Evolutionary conservation across 1,284 basidiomycete species (phyloP), one percentile per base, ranked within the genome.

Genomic region (Papiliotrema laurentii): DNA sequence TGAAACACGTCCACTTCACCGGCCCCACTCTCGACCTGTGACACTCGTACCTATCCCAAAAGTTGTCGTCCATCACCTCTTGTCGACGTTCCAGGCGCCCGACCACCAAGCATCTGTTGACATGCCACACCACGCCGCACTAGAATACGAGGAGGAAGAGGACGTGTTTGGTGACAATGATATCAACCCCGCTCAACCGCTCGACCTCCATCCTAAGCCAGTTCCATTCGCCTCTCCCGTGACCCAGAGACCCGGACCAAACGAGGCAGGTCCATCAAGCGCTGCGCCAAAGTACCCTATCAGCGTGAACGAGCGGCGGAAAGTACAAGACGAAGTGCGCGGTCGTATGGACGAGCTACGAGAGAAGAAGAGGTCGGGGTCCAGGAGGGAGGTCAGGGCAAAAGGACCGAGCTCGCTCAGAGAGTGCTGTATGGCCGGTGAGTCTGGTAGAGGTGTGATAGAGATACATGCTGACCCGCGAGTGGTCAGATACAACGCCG

Each of bases 91-190:
- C n/a, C n/a, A n/a, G n/a, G n/a, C n/a, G n/a, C n/a, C n/a, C n/a
- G n/a, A n/a, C n/a, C n/a, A n/a, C n/a, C n/a, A n/a, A n/a, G n/a
- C n/a, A n/a, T n/a, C n/a, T n/a, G 19, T 10, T 21, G 19, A 19
- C 11, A 21, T 38, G 13, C 5, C 6, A 43, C 25, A 25, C 25
- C 13, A 26, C 18, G 30, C 24, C 30, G 30, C 30, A 13, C 50
- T 57, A 25, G 54, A 55, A 18, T 58, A 58, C n/a, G 58, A 60
- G 16, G 63, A 61, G 41, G 63, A 49, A 26, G 69, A 64, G 24
- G 58, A 61, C 39, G 54, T 70, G 16, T 69, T 71, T 40, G 65
- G 61, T 4, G 64, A 66, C n/a, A 33, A 22, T 22, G 36, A 38
- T 10, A 7, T 24, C 9, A 40, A 40, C 38, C 6, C 9, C 9